Evolutionary conservation across 306 rosid species (phyloP).

Genomic region (Lathyrus oleraceus): DNA sequence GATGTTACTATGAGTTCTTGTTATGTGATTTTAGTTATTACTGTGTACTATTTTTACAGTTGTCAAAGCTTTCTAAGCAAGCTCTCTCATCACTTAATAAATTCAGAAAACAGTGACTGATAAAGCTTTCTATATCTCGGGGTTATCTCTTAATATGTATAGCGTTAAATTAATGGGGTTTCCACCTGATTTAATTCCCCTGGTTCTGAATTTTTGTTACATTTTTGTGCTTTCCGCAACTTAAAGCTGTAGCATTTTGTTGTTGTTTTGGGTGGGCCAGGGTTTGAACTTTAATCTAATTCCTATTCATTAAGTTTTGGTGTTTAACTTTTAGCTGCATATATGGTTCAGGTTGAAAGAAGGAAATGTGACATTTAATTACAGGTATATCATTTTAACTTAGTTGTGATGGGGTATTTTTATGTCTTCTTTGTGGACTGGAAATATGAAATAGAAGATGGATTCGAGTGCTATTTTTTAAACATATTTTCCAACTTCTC

Average conservation of each 20-base stretch:
- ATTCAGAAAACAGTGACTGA: background rate
- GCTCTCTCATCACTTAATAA: background rate
- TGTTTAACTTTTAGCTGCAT: slow-evolving; percentile 35
- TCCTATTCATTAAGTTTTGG: slow-evolving; percentile 26
- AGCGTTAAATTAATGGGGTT: background rate
- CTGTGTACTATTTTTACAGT: background rate
- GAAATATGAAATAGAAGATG: slow-evolving; percentile 19
- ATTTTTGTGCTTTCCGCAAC: background rate
- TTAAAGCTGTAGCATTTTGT: background rate
- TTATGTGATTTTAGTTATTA: slow-evolving; percentile 5
- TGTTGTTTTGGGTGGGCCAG: background rate
- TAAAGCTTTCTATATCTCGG: background rate
- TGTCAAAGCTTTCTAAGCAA: slow-evolving; percentile 1
- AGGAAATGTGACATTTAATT: slow-evolving; percentile 68
- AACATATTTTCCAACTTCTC: slow-evolving; percentile 6
- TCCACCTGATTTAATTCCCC: background rate
- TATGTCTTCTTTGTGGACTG: slow-evolving; percentile 6
- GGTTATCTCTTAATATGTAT: background rate
- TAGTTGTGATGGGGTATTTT: slow-evolving; percentile 3
- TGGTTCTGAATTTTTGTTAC: background rate
- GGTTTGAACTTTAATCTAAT: slow-evolving; percentile 11
- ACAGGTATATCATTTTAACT: slow-evolving; percentile 47
- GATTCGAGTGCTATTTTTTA: slow-evolving; percentile 2
- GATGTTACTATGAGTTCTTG: background rate
- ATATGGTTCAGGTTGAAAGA: slow-evolving; percentile 72